phyloP scores from a whole-genome alignment of 257 asterid genomes.

The Primulina huaijiensis region DNA sequence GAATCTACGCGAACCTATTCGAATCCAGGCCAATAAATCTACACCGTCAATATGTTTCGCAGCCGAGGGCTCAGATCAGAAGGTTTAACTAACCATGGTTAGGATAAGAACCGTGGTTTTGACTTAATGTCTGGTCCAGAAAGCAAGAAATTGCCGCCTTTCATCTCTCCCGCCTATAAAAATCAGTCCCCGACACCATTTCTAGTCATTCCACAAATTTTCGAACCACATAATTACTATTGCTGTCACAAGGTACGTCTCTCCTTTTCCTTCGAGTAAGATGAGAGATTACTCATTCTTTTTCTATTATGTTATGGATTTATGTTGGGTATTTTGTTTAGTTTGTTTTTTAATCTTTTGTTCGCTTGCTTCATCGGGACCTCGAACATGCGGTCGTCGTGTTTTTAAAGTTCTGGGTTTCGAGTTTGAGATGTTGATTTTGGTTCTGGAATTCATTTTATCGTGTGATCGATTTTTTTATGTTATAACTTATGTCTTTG shows the following conservation, averaged over 20 bases:
- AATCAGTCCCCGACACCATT: background rate
- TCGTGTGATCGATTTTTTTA: background rate
- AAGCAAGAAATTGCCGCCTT: constrained; percentile 24
- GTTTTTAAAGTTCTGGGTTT: background rate
- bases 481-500: background rate
- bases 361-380: background rate
- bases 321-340: background rate
- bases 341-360: too few species aligned
- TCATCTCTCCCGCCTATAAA: constrained; percentile 29
- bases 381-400: background rate
- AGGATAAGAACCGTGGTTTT: constrained; percentile 9
- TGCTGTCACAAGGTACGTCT: too few species aligned
- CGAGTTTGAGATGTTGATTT: background rate
- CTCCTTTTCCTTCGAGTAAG: too few species aligned
- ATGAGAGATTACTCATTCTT: too few species aligned
- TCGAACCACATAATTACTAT: background rate
- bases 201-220: background rate
- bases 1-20: constrained; percentile 35
- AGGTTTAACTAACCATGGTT: constrained; percentile 16
- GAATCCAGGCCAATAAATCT: constrained; percentile 2
- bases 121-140: constrained; percentile 25
- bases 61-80: background rate
- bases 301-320: too few species aligned
- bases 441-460: background rate
- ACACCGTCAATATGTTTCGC: background rate